Percentiles rank a stretch among this genome's conserved stretches.
These are phyloP conservation scores for Lichtheimia ramosa DNA, from an alignment of 371 early-diverging fungal species.

Conservation along the genomic window DNA sequence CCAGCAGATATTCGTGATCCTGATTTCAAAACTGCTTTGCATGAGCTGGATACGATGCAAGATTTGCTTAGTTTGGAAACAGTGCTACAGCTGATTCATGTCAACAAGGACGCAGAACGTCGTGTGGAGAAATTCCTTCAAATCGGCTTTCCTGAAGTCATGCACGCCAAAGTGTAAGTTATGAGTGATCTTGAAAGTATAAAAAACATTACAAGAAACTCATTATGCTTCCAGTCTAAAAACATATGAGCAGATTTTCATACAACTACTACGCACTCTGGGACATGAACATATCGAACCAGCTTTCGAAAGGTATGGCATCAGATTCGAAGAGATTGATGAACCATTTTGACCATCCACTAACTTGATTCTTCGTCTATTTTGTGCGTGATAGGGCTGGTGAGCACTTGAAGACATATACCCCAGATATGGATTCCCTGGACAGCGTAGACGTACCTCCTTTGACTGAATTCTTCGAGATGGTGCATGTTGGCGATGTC, in stretches of 20 bases:
- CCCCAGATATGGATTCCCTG: constrained; percentile 38
- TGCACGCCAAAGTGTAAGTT: constrained; percentile 24
- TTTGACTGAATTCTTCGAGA: constrained; percentile 79
- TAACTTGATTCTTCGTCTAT: background rate
- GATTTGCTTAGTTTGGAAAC: constrained; percentile 74
- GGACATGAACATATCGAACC: constrained; percentile 69
- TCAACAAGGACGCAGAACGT: constrained; percentile 77
- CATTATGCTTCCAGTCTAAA: constrained; percentile 24
- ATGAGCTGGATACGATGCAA: constrained; percentile 59
- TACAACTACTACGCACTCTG: constrained; percentile 54
- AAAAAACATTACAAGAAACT: background rate
- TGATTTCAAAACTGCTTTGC: constrained; percentile 13
- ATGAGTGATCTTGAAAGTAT: background rate
- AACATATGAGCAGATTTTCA: constrained; percentile 65
- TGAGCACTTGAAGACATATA: constrained; percentile 53
- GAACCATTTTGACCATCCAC: background rate
- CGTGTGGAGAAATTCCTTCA: constrained; percentile 46
- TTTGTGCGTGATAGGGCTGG: constrained; percentile 48
- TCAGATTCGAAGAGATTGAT: background rate
- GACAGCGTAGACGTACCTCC: constrained; percentile 42
- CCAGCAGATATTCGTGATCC: constrained; percentile 4
- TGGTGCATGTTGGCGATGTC: constrained; percentile 85
- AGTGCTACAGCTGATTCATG: constrained; percentile 75
- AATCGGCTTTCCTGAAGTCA: constrained; percentile 26
- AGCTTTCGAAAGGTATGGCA: constrained; percentile 61